phyloP scores from a whole-genome alignment of 345 rosid species.

The Bretschneidera sinensis region DNA sequence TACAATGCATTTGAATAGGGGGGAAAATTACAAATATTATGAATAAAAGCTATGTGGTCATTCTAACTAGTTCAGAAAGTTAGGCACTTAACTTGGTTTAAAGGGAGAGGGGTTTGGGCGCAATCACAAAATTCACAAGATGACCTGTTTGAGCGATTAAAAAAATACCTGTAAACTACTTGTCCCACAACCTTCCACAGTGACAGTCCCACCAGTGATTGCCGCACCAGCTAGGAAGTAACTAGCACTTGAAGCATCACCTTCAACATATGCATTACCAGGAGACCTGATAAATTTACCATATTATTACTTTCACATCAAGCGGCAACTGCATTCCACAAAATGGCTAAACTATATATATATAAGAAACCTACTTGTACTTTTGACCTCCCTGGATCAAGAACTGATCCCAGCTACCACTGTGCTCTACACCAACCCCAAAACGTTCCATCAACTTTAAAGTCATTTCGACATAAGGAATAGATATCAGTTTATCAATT shows the following conservation, averaged over 20 bases:
- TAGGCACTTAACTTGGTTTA: too few relatives aligned
- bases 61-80: too few relatives aligned
- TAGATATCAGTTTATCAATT: conserved; percentile 74
- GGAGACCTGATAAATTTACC: conserved; percentile 58
- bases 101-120: too few relatives aligned
- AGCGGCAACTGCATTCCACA: not conserved
- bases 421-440: conserved; percentile 72
- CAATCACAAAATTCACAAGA: too few relatives aligned
- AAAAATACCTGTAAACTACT: conserved; percentile 78
- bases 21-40: too few relatives aligned
- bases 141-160: not conserved
- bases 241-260: conserved; percentile 99
- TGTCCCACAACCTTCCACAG: conserved; percentile 95
- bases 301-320: conserved; percentile 8
- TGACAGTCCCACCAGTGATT: conserved; percentile 86
- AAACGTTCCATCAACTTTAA: conserved; percentile 89
- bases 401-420: conserved; percentile 81
- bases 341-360: not conserved
- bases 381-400: conserved; percentile 78
- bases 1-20: too few relatives aligned
- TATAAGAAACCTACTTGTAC: conserved; percentile 56
- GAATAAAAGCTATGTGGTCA: too few relatives aligned
- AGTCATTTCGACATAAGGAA: conserved; percentile 98
- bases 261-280: conserved; percentile 88
- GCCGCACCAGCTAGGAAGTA: conserved; percentile 98